Conservation (phyloP, 1,139 yeast species). For the Yamadazyma atlantica region DNA sequence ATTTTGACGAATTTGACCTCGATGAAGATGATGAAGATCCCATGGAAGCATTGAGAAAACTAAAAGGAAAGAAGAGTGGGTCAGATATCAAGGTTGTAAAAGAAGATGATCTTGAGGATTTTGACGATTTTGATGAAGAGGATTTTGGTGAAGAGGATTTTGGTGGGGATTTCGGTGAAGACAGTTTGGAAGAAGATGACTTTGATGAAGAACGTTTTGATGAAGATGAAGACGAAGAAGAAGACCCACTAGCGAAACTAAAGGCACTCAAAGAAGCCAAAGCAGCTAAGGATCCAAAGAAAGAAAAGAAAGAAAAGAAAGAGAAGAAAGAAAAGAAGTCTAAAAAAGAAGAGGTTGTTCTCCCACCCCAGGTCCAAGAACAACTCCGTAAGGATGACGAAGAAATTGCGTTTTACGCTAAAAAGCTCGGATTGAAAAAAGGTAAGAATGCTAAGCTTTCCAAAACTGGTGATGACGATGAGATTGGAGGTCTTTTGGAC, state of each 20-base stretch:
- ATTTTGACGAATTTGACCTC: slow-evolving; percentile 15
- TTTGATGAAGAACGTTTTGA: slow-evolving; percentile 11
- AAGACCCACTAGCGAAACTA: slow-evolving; percentile 43
- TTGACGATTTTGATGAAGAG: slow-evolving; percentile 7
- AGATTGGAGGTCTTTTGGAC: slow-evolving; percentile 70
- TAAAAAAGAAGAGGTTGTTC: slow-evolving; percentile 10
- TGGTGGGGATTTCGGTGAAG: slow-evolving; percentile 11
- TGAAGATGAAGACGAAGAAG: slow-evolving; percentile 10
- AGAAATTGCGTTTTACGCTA: slow-evolving; percentile 81
- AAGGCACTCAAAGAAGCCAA: slow-evolving; percentile 41
- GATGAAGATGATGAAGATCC: slow-evolving; percentile 23
- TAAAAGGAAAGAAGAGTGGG: slow-evolving; percentile 19
- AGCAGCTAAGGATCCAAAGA: slow-evolving; percentile 4
- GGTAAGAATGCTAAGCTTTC: slow-evolving; percentile 43
- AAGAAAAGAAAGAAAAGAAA: slow-evolving; percentile 12
- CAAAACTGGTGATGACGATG: slow-evolving; percentile 61
- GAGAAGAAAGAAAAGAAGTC: slow-evolving; percentile 5
- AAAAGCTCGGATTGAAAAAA: slow-evolving; percentile 69
- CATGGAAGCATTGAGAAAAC: slow-evolving; percentile 20
- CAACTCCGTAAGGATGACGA: slow-evolving; percentile 63
- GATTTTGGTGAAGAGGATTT: slow-evolving; percentile 11
- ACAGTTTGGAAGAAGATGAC: neutral
- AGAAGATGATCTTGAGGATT: slow-evolving; percentile 22
- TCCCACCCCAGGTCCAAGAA: slow-evolving; percentile 41
- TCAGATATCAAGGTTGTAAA: slow-evolving; percentile 24